Percentiles rank a stretch among this genome's conserved stretches.
These are phyloP conservation scores for Coleophoma crateriformis DNA, from an alignment of 2,329 filamentous ascomycete genomes.

Conservation along the genomic window DNA sequence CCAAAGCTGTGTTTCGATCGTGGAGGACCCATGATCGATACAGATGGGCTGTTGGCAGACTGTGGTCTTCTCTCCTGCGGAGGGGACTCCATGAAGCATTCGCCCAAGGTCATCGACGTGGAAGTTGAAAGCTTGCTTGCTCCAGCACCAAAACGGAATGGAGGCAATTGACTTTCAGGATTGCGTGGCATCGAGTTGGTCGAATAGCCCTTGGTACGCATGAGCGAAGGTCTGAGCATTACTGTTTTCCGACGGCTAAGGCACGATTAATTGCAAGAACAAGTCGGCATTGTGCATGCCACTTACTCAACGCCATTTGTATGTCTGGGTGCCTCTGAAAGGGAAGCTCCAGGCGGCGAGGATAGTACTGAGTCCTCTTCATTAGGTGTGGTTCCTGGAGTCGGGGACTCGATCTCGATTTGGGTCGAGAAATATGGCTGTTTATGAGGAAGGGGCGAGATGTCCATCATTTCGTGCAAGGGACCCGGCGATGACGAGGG, in stretches of 20 bases:
- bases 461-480: conserved; percentile 77
- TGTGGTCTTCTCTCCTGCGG: conserved; percentile 61
- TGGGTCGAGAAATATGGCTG: conserved; percentile 54
- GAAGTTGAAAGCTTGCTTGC: conserved; percentile 41
- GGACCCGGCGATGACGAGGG: conserved; percentile 76
- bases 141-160: conserved; percentile 67
- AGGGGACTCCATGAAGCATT: conserved; percentile 76
- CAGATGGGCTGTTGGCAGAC: conserved; percentile 54
- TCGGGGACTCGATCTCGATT: conserved; percentile 67
- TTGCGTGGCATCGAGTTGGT: conserved; percentile 57
- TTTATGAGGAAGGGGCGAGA: conserved; percentile 91
- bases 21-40: conserved; percentile 49
- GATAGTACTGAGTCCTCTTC: conserved; percentile 48
- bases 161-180: conserved; percentile 60
- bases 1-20: conserved; percentile 62
- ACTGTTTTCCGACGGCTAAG: conserved; percentile 60
- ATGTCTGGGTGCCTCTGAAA: conserved; percentile 43
- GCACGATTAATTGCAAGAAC: conserved; percentile 10
- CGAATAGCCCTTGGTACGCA: conserved; percentile 69
- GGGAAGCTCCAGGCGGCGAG: conserved; percentile 43
- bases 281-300: conserved; percentile 13
- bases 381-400: conserved; percentile 46
- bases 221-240: conserved; percentile 68
- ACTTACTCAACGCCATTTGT: conserved; percentile 46
- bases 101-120: conserved; percentile 64